Evolutionary conservation across 2,329 filamentous ascomycete genomes (phyloP), one percentile per base, ranked within the genome.

Genomic region (Pyricularia sp.): DNA sequence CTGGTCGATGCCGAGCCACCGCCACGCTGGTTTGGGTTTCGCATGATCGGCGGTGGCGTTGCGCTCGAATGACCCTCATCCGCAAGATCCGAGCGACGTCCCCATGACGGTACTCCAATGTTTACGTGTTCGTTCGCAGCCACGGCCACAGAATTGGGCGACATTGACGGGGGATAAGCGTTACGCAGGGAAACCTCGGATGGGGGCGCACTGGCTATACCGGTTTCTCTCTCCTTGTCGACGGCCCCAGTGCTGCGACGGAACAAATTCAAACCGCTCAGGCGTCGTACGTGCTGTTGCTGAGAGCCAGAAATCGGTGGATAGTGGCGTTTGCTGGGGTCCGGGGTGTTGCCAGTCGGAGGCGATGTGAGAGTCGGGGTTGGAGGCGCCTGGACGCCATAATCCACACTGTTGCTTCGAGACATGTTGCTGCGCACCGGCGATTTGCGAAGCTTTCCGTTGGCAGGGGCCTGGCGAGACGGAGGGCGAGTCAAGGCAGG

Each of bases 11-110:
- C 13, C 6, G 55, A 19, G 9, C 28, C 30, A 40, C 49, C 33
- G 13, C 35, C 61, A 12, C 49, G 49, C 30, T 35, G 26, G 8
- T 70, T 65, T 1, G 69, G 74, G 63, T 79, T 81, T 19, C 82
- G 76, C 75, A 80, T 72, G 63, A 85, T 85, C 1, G 83, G 83
- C 4, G 83, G 83, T 3, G 83, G 83, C 8, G 83, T 85, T 0
- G 81, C 80, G 33, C 82, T 79, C 1, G 75, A 71, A 4, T 77
- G 71, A 1, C 67, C 66, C 10, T 82, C 79, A 4, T 81, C 79
- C 1, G 79, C 78, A 0, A 72, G 66, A 3, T 74, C 72, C 16
- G 68, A 72, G 19, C 77, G 73, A 64, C 72, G 74, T 7, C 72
- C 72, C 75, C 74, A 79, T 9, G 74, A 78, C 9, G 74, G 78